Evolutionary conservation across 768 basidiomycete genomes (phyloP), one percentile per base, ranked within the genome.

Genomic region (Mycena polygramma): DNA sequence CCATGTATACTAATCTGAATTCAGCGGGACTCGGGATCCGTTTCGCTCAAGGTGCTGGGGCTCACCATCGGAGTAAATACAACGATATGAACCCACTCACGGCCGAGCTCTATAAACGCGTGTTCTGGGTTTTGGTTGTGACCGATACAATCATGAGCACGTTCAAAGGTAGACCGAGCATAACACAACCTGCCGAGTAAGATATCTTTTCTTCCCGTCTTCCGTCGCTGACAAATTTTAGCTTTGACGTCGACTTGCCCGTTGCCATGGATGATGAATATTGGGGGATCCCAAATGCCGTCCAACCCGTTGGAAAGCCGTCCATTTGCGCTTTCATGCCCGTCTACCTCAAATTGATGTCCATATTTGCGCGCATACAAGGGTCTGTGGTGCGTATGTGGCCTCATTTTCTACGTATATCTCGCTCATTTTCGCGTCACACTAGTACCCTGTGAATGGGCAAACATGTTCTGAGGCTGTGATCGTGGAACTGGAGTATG

Each of bases 121-220:
- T 84, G 19, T 88, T 88, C 74, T 89, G 88, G 87, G 85, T 72
- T 11, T 73, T 83, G 7, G 66, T 81, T 36, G 67, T 70, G 35
- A 36, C 75, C 26, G 84, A 85, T 65, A 75, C 80, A 7, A 37
- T 79, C 37, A 69, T 80, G 57, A 85, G 85, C 48, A 79, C 84
- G 7, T 84, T 84, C 48, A 81, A 92, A 52, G 94, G 94, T 19
- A 83, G 93, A 26, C 89, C 91, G 0, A 84, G 86, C 63, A 86
- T 87, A 4, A 84, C 92, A 8, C 87, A 90, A 48, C 90, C 92
- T 51, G 91, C 90, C 78, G 92, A 92, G 89, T 91, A 70, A 66
- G 90, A 17, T 80, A 20, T 26, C 43, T 37, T 17, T 26, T 20
- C 20, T 41, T 8, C 24, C 46, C 17, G 22, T 22, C 41, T 8